Percentiles rank a stretch among this genome's conserved stretches.
phyloP scores from a whole-genome alignment of 306 rosid species.

The Corylus americana region DNA sequence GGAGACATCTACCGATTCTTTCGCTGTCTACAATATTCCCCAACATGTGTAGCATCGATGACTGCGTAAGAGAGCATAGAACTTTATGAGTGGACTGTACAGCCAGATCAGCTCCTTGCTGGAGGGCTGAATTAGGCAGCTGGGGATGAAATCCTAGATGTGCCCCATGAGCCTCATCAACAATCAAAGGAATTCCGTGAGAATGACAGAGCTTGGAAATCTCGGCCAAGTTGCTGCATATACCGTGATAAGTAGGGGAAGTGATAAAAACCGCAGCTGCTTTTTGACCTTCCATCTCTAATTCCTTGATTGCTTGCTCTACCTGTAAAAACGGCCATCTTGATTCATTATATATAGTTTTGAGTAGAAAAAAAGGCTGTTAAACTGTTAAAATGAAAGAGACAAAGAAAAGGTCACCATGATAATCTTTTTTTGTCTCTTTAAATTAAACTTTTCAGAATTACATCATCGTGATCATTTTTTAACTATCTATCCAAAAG shows the following conservation, averaged over 20 bases:
- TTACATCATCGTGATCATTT: not conserved
- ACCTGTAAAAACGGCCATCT: slow-evolving; percentile 49
- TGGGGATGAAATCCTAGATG: slow-evolving; percentile 81
- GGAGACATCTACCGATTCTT: slow-evolving; percentile 69
- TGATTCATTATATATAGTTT: not conserved
- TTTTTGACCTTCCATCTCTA: slow-evolving; percentile 58
- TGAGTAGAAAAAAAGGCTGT: not conserved
- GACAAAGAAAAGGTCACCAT: not conserved
- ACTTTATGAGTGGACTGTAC: slow-evolving; percentile 86
- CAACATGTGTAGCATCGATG: slow-evolving; percentile 87
- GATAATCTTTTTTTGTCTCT: not conserved
- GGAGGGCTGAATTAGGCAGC: slow-evolving; percentile 72
- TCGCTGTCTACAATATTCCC: slow-evolving; percentile 61
- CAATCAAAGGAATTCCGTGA: slow-evolving; percentile 69
- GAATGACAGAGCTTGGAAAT: slow-evolving; percentile 75
- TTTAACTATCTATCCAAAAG: not conserved
- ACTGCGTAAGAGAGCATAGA: slow-evolving; percentile 79
- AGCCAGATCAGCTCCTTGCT: slow-evolving; percentile 74
- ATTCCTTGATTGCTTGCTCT: slow-evolving; percentile 56
- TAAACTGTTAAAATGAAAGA: not conserved
- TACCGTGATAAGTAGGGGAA: slow-evolving; percentile 85
- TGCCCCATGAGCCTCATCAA: slow-evolving; percentile 97
- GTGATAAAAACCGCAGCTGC: slow-evolving; percentile 77
- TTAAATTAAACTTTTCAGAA: not conserved
- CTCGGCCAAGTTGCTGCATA: slow-evolving; percentile 65